These are phyloP conservation scores for Brettanomyces naardenensis DNA, from an alignment of 805 yeast species.

Conservation along the genomic window DNA sequence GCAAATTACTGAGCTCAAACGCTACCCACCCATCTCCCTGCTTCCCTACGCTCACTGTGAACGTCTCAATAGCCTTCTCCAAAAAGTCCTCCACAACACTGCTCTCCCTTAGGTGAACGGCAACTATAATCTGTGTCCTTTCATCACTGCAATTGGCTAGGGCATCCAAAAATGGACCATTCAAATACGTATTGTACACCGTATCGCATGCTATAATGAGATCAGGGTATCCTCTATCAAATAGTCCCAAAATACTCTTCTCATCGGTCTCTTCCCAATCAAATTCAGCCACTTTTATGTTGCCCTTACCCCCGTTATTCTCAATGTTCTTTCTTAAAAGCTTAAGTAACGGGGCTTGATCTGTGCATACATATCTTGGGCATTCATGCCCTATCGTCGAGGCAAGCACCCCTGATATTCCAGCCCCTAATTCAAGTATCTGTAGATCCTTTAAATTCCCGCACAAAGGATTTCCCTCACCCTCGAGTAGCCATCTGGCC, in stretches of 20 bases:
- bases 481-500: too few species aligned
- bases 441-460: conserved; percentile 17
- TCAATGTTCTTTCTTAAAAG: conserved; percentile 40
- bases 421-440: conserved; percentile 57
- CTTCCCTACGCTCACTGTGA: too few species aligned
- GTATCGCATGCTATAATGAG: conserved; percentile 57
- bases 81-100: background rate
- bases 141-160: background rate
- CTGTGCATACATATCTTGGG: conserved; percentile 44
- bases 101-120: background rate
- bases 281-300: conserved; percentile 39
- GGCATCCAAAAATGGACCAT: background rate
- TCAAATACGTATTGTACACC: conserved; percentile 53
- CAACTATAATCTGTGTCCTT: background rate
- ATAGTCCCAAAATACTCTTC: conserved; percentile 4
- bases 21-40: too few species aligned
- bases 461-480: too few species aligned
- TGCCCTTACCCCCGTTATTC: conserved; percentile 11
- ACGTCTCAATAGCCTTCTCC: too few species aligned
- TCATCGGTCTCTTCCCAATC: conserved; percentile 50
- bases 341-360: conserved; percentile 48
- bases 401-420: conserved; percentile 46
- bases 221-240: conserved; percentile 27
- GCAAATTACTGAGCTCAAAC: too few species aligned
- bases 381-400: conserved; percentile 29